These are phyloP conservation scores for Teunomyces panamensis DNA, from an alignment of 805 yeast species.

Conservation along the genomic window DNA sequence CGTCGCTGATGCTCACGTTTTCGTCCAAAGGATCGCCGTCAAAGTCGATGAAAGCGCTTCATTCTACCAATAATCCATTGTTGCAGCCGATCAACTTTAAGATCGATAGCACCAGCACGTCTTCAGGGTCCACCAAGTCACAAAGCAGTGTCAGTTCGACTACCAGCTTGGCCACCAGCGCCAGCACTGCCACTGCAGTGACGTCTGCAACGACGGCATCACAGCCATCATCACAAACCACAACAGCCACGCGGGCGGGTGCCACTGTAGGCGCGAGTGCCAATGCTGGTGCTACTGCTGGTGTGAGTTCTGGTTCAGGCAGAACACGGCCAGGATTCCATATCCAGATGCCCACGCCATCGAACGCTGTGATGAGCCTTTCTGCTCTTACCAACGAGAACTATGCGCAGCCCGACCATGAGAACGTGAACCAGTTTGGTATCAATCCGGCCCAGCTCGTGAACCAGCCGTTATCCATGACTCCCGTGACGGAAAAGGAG, in stretches of 20 bases:
- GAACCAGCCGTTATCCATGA: constrained; percentile 64
- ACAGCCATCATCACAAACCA: background rate
- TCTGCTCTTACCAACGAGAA: constrained; percentile 38
- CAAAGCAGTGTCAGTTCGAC: background rate
- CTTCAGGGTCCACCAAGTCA: background rate
- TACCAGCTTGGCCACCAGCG: background rate
- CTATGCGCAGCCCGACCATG: constrained; percentile 17
- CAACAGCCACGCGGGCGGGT: background rate
- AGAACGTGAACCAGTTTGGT: constrained; percentile 66
- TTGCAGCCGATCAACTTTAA: constrained; percentile 56
- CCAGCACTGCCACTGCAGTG: background rate
- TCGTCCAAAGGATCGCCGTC: constrained; percentile 34
- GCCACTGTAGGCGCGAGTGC: no score
- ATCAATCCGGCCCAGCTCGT: constrained; percentile 51
- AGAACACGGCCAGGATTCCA: constrained; percentile 55
- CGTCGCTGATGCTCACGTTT: constrained; percentile 15
- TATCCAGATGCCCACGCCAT: constrained; percentile 76
- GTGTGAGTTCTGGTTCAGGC: background rate
- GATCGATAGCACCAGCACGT: constrained; percentile 6
- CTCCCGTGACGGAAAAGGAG: constrained; percentile 69
- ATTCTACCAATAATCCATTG: constrained; percentile 42
- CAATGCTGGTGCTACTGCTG: no score
- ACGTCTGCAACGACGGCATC: background rate
- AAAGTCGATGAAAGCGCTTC: constrained; percentile 50
- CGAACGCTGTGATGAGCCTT: constrained; percentile 31